Conservation (phyloP, 2,329 filamentous ascomycete species). For the Arachnopeziza araneosa region DNA sequence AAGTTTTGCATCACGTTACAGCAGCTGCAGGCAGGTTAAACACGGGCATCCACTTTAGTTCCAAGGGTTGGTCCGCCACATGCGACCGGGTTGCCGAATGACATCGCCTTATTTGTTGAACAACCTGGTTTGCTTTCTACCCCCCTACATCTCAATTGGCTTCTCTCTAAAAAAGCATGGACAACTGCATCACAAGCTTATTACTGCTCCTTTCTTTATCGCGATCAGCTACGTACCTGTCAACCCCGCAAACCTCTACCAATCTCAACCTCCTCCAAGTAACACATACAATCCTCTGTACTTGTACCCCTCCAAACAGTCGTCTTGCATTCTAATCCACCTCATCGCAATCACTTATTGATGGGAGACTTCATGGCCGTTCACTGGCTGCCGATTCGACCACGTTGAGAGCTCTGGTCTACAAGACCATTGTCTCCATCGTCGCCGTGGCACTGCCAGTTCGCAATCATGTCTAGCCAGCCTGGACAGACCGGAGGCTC, state of each 20-base stretch:
- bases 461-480: neutral
- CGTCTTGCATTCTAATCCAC: neutral
- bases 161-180: neutral
- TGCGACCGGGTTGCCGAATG: no score
- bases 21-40: no score
- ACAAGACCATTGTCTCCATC: neutral
- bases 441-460: neutral
- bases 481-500: neutral
- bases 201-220: neutral
- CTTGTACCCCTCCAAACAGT: neutral
- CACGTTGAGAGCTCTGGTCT: conserved; percentile 4
- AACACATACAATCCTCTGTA: neutral
- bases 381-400: neutral
- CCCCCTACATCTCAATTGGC: neutral
- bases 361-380: conserved; percentile 1
- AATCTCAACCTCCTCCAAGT: neutral
- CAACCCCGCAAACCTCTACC: neutral
- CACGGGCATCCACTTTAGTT: no score
- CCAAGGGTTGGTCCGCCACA: no score
- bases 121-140: no score
- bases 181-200: neutral
- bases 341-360: neutral
- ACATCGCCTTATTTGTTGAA: no score
- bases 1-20: no score
- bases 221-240: neutral